Evolutionary conservation across 352 stramenopile genomes (phyloP), one percentile per base, ranked within the genome.

Genomic region (Phytopythium aichiense): DNA sequence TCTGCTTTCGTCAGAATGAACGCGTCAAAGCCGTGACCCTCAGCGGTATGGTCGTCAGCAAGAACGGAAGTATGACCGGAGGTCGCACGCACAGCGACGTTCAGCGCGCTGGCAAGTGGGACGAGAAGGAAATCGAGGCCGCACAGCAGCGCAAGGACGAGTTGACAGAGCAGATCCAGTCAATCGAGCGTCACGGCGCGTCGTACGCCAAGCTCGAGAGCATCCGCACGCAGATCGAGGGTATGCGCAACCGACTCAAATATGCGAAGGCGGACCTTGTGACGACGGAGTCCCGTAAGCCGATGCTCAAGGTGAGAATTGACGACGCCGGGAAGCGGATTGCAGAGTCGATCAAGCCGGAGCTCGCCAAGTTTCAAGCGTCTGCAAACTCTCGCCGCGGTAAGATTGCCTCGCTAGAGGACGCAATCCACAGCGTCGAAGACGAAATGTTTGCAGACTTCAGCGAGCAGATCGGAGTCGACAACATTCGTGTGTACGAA

Each of bases 1-100:
- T 95, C 18, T 94, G 87, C 52, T 95, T 94, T 55, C 68, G 63
- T 15, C 81, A 89, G 45, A 91, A 92, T 40, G 87, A 95, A 43
- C 91, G 90, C 42, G 80, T 95, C 12, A 95, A 95, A 59, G 87
- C 87, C 16, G 92, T 98, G 31, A 99, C 97, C 4, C 65, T 99
- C 16, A 89, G 89, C 40, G 97, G 97, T 23, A 96, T 97, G 72
- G 92, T 99, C 50, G 98, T 99, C 56, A 97, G 81, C 68, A 99
- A 98, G 70, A 98, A 97, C 45, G 97, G 97, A 53, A 98, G 96
- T 69, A 99, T 99, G 96, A 99, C 95, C 1, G 97, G 97, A 49
- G 97, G 97, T 56, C 84, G 90, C 15, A 97, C 92, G 0, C 81
- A 90, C 31, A 91, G 84, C 28, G 88, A 98, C 61, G 58, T 77